Evolutionary conservation across 345 rosid species (phyloP), one percentile per base, ranked within the genome.

Genomic region (Anacardium occidentale): DNA sequence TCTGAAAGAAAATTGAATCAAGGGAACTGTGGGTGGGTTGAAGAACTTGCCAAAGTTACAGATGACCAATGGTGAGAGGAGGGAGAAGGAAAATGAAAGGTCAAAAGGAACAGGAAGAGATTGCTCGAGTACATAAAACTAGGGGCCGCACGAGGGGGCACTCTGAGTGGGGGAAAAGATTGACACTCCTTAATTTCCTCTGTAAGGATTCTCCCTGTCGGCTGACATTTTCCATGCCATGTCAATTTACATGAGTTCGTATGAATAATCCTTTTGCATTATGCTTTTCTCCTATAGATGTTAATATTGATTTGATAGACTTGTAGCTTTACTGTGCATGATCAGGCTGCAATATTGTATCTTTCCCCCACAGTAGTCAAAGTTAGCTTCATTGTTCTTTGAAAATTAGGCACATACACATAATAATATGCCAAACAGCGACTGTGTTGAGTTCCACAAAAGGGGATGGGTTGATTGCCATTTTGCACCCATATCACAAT

Each of bases 181-280:
- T 45, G 68, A 7, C 45, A 59, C 13, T 5, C 40, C 61, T 64
- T n/a, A n/a, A n/a, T n/a, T 34, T 70, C 34, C 47, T 57, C 71
- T 47, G 55, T 26, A 64, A 78, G 67, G 87, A 83, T 78, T 81
- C 87, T 76, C 63, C 74, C 81, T 80, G 84, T 83, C 87, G 83
- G 75, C 79, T 80, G 74, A 66, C 79, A 69, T 67, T 51, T 47
- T 47, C 51, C 66, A 45, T 37, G 21, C 61, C 32, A 29, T 29
- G 32, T 29, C 32, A 29, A 29, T 29, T 29, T 29, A 29, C 32
- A 29, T 29, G 32, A 29, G 32, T 29, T 29, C 3, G 32, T 29
- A 29, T 29, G 32, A 1, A 29, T 29, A 29, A 37, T 13, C 11
- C 51, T 50, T 50, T 50, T 50, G 15, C 18, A 13, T 4, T 47